phyloP scores from a whole-genome alignment of 148 eudicot species.

The Mesembryanthemum crystallinum region DNA sequence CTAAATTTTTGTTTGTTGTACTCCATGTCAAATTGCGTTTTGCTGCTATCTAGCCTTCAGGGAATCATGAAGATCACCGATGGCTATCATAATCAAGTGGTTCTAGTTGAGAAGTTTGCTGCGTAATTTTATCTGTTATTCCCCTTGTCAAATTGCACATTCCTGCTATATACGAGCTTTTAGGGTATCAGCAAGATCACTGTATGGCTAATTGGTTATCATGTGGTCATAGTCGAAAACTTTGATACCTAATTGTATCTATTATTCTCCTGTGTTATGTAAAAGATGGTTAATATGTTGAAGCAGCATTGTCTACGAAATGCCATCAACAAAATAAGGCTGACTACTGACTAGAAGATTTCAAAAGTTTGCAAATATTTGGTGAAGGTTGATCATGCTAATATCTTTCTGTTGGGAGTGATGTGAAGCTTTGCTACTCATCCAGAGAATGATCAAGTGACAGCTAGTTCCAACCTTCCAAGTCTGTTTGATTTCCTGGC shows the following conservation, averaged over 20 bases:
- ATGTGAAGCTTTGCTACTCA: slow-evolving; percentile 7
- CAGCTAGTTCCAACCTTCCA: neutral
- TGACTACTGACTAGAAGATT: neutral
- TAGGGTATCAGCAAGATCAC: neutral
- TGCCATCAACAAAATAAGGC: neutral
- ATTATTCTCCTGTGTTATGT: no score
- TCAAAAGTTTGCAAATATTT: neutral
- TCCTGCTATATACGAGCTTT: no score
- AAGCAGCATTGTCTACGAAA: neutral
- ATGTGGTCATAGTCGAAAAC: neutral
- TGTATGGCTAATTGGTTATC: neutral
- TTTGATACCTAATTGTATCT: neutral
- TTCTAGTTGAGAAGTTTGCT: no score
- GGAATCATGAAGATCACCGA: no score
- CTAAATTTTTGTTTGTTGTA: neutral
- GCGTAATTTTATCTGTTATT: no score
- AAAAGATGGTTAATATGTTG: neutral
- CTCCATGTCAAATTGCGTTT: neutral
- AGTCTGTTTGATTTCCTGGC: neutral
- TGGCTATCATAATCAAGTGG: no score
- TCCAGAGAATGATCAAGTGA: neutral
- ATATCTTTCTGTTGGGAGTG: slow-evolving; percentile 4
- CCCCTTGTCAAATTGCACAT: no score
- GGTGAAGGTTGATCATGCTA: neutral
- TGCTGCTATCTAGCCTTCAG: neutral